These are phyloP conservation scores for Boletus sp. DNA, from an alignment of 768 basidiomycete species.

Conservation along the genomic window DNA sequence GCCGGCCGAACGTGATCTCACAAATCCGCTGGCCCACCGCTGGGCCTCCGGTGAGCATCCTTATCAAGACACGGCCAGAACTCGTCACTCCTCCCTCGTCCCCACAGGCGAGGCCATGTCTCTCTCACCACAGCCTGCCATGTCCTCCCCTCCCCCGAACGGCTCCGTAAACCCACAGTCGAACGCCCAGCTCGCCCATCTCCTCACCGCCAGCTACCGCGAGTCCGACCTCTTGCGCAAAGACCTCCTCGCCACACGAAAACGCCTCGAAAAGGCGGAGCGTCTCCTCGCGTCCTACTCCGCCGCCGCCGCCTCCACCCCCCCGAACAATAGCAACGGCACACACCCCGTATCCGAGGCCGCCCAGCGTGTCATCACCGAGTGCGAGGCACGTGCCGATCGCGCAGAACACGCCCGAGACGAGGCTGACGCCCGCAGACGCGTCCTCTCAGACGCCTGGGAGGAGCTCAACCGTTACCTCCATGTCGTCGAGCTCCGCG, in stretches of 20 bases:
- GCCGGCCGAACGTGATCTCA: conserved; percentile 23
- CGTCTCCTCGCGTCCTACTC: conserved; percentile 36
- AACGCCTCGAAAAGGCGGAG: conserved; percentile 57
- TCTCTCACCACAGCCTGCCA: conserved; percentile 16
- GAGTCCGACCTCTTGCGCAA: conserved; percentile 51
- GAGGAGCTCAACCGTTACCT: conserved; percentile 49
- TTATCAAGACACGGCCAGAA: conserved; percentile 18
- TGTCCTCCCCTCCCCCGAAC: conserved; percentile 19
- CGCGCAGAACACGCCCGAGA: conserved; percentile 54
- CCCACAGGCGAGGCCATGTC: conserved; percentile 13
- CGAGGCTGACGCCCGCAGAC: conserved; percentile 50
- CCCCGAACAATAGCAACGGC: conserved; percentile 9
- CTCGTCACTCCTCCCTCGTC: background rate
- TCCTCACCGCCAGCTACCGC: conserved; percentile 53
- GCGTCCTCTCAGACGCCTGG: conserved; percentile 49
- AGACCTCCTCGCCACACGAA: conserved; percentile 42
- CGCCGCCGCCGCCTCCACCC: conserved; percentile 19
- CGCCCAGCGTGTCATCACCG: conserved; percentile 38
- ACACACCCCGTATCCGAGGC: conserved; percentile 26
- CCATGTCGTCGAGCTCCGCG: conserved; percentile 41
- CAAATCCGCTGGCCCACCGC: background rate
- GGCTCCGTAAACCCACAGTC: conserved; percentile 26
- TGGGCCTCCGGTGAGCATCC: background rate
- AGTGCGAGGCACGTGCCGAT: conserved; percentile 49
- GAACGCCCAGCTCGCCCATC: conserved; percentile 54